Conservation (phyloP, 805 yeast species). For the Metschnikowia picachoensis region DNA sequence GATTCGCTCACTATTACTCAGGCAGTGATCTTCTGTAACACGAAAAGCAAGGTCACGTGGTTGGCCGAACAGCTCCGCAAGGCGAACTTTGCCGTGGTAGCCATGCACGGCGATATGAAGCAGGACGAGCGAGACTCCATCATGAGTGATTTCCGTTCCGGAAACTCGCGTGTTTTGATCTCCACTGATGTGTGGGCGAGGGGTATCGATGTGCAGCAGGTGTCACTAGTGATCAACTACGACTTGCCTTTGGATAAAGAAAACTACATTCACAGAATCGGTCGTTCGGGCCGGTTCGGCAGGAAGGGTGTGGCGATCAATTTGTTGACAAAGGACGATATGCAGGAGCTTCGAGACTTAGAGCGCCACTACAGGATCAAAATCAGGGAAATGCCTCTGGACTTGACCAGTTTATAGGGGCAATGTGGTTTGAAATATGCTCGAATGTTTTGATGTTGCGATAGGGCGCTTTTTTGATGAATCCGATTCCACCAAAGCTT, state of each 20-base stretch:
- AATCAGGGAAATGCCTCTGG: conserved; percentile 67
- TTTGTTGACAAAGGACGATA: conserved; percentile 81
- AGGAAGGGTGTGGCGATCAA: conserved; percentile 98
- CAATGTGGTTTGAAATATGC: background rate
- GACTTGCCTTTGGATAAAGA: conserved; percentile 92
- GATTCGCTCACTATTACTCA: conserved; percentile 95
- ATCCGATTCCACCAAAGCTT: too few species aligned
- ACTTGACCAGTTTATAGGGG: conserved; percentile 8
- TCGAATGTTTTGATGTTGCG: background rate
- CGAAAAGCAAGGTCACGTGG: conserved; percentile 92
- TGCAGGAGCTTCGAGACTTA: conserved; percentile 65
- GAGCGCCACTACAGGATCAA: conserved; percentile 71
- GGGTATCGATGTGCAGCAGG: conserved; percentile 98
- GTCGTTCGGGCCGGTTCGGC: conserved; percentile 98
- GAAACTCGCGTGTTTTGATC: conserved; percentile 88
- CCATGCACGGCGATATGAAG: conserved; percentile 97
- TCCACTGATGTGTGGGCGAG: conserved; percentile 98
- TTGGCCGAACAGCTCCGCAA: conserved; percentile 73
- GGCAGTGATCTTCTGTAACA: conserved; percentile 97
- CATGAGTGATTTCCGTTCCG: conserved; percentile 94
- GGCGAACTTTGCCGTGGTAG: conserved; percentile 84
- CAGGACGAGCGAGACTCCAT: conserved; percentile 92
- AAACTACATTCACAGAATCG: conserved; percentile 95
- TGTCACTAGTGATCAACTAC: conserved; percentile 90
- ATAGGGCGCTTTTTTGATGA: too few species aligned